Base-by-base conservation (phyloP, 106 monocot species). In the Apostasia shenzhenica region DNA sequence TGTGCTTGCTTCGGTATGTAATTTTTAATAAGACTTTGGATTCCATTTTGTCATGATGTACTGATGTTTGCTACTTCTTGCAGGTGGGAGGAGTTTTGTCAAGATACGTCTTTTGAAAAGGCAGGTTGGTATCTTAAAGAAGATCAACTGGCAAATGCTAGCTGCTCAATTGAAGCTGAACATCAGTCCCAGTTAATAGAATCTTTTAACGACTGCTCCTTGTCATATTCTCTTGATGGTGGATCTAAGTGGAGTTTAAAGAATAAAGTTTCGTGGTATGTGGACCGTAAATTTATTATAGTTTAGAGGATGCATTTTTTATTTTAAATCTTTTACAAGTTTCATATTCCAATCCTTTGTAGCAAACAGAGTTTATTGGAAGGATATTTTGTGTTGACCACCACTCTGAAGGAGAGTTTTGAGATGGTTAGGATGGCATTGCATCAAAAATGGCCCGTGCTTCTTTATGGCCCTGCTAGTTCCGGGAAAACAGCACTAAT, bases 21-120 rank as follows among this genome's bases (percentile, higher is more conserved):
- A 55, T 70, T 70, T 45, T 47, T 54, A 39, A 6, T 39, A 75
- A 13, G 8, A 43, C 71, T 59, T 56, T 55, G 9, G 38, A 61
- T 67, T 2, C n/a, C 12, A 41, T 39, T 3, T 67, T 38, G 48
- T 55, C 8, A 4, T 63, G 40, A 45, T 62, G 41, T 3, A 49
- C 67, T 52, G 41, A 63, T 3, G 56, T 45, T 69, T 3, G 37
- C 8, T 65, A 62, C 6, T 68, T 1, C 41, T 49, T 70, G 63
- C 77, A 94, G 95, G 11, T 92, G 85, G 87, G 81, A 90, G 74
- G 83, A 87, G 38, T 92, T 87, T 62, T 99, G 99, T 76, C 77
- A 80, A 66, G 99, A 93, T 42, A 90, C 85, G 49, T 68, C 85
- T 40, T 12, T 99, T 40, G 99, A 99, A 74, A 93, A 99, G 71